Evolutionary conservation across 208 protist genomes (phyloP), one percentile per base, ranked within the genome.

Genomic region (Novymonas esmeraldas): DNA sequence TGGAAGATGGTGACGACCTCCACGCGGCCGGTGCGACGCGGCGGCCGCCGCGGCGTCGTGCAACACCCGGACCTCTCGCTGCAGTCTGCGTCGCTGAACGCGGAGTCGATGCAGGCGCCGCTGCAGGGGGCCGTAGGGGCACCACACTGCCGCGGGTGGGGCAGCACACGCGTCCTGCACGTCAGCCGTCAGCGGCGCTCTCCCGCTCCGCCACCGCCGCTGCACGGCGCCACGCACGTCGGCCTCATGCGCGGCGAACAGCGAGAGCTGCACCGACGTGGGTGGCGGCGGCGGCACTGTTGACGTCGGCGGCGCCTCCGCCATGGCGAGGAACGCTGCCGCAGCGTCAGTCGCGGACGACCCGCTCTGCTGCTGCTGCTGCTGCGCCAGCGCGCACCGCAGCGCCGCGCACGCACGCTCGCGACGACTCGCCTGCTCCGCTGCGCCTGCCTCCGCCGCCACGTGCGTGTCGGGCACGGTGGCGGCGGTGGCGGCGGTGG

Each of bases 211-310:
- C 22, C 38, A 20, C 36, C 55, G 29, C 22, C 18, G 29, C 14
- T 1, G 5, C n/a, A 33, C 11, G 3, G 44, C 1, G 11, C 31
- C 2, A 11, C 31, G 48, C 24, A 61, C 2, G 24, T 38, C 31
- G 4, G 36, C 0, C 46, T 69, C 61, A 18, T 75, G 69, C 29
- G 16, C 6, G 7, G 61, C 54, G 41, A 52, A 79, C n/a, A 83
- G 36, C 42, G 70, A 73, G 11, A 85, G 20, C 59, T 81, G 83
- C 51, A 70, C 50, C 5, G 64, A 59, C 16, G 66, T 62, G 18
- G 76, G 65, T 6, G 79, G 83, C 13, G 83, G 73, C 0, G 76
- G 69, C 18, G 83, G 83, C 13, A 89, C 28, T 0, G 22, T n/a
- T n/a, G n/a, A n/a, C n/a, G n/a, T n/a, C n/a, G n/a, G n/a, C n/a